Conservation (phyloP, 495 filamentous ascomycete genomes). For the Xylaria longipes region DNA sequence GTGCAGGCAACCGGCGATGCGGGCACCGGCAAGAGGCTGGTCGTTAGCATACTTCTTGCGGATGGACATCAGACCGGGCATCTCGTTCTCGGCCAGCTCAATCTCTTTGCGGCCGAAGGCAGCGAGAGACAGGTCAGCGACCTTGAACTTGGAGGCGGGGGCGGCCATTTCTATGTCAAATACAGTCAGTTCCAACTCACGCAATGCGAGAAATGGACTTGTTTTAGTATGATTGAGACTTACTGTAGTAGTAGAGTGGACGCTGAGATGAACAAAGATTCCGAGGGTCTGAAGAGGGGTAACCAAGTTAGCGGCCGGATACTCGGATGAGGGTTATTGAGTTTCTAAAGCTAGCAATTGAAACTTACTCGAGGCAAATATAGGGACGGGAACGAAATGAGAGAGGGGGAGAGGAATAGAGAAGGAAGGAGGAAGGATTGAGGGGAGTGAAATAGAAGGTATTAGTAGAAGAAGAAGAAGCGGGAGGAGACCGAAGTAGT, state of each 20-base stretch:
- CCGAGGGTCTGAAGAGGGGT: conserved; percentile 14
- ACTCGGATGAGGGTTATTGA: neutral
- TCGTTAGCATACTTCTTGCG: conserved; percentile 87
- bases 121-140: conserved; percentile 96
- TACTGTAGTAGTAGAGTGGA: neutral
- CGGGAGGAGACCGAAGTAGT: conserved; percentile 23
- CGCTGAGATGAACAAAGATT: neutral
- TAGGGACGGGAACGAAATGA: neutral
- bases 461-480: conserved; percentile 20
- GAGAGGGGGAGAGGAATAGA: conserved; percentile 7
- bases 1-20: conserved; percentile 97
- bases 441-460: conserved; percentile 10
- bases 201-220: neutral
- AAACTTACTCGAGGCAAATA: conserved; percentile 16
- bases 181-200: conserved; percentile 17
- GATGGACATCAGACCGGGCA: conserved; percentile 97
- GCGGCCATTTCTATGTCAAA: conserved; percentile 61
- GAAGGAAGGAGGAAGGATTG: conserved; percentile 5
- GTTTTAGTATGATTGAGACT: neutral
- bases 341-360: neutral
- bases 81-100: conserved; percentile 97
- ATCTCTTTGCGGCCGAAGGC: conserved; percentile 99
- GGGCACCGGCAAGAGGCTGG: conserved; percentile 87
- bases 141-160: conserved; percentile 94
- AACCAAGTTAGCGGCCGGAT: conserved; percentile 2